These are phyloP conservation scores for Xylaria sp. DNA, from an alignment of 2,329 filamentous ascomycete genomes.

Conservation along the genomic window DNA sequence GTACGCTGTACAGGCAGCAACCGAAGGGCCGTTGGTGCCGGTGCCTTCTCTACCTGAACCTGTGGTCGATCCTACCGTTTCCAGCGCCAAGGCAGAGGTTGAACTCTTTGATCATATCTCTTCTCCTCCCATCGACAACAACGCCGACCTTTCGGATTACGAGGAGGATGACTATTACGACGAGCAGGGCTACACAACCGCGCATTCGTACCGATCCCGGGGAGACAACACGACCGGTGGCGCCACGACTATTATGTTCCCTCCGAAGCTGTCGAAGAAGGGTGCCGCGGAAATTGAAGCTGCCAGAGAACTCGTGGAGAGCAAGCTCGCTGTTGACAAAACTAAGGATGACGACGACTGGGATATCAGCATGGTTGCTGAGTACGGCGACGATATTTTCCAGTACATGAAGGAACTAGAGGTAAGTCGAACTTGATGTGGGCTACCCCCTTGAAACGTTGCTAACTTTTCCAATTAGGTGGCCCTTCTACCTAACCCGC, in stretches of 20 bases:
- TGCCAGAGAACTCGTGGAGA: conserved; percentile 67
- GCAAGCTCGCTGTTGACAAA: conserved; percentile 69
- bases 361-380: conserved; percentile 97
- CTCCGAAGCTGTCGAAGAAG: conserved; percentile 71
- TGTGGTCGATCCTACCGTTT: not conserved
- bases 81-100: conserved; percentile 3
- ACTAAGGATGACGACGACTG: conserved; percentile 82
- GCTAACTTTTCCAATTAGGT: conserved; percentile 50
- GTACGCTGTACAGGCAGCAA: conserved; percentile 5
- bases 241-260: conserved; percentile 61
- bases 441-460: not conserved
- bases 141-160: conserved; percentile 54
- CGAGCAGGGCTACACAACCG: conserved; percentile 75
- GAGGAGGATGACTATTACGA: conserved; percentile 68
- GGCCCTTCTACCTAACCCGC: conserved; percentile 80
- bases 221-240: conserved; percentile 61
- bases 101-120: conserved; percentile 1
- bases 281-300: conserved; percentile 72
- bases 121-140: conserved; percentile 42
- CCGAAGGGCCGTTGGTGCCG: conserved; percentile 6
- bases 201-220: conserved; percentile 74
- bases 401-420: conserved; percentile 88
- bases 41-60: conserved; percentile 13
- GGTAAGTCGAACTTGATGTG: conserved; percentile 51
- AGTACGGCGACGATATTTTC: conserved; percentile 96